phyloP scores from a whole-genome alignment of 2,329 filamentous ascomycete species.

The Beauveria medogensis region DNA sequence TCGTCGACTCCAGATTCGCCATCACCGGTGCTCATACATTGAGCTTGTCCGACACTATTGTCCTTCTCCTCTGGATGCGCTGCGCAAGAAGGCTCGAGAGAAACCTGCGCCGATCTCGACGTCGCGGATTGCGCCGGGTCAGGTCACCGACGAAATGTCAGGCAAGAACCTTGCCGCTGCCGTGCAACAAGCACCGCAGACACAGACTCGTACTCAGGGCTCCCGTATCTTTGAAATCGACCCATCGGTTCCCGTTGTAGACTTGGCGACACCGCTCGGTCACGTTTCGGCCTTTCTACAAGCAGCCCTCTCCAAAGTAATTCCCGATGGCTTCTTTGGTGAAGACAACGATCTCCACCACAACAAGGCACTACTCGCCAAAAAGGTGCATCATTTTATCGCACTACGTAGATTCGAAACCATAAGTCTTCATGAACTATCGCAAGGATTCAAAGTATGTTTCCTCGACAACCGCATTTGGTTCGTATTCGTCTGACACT shows the following conservation, averaged over 20 bases:
- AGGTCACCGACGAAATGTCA: not conserved
- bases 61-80: slow-evolving; percentile 36
- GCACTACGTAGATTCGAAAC: slow-evolving; percentile 72
- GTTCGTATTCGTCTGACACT: not conserved
- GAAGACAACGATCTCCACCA: slow-evolving; percentile 37
- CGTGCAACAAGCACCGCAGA: not conserved
- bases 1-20: slow-evolving; percentile 58
- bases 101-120: not conserved
- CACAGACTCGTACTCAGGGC: not conserved
- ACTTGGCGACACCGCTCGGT: slow-evolving; percentile 57
- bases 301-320: slow-evolving; percentile 60
- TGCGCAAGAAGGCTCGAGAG: not conserved
- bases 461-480: slow-evolving; percentile 2
- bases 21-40: slow-evolving; percentile 70
- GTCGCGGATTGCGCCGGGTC: not conserved
- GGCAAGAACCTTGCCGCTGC: not conserved
- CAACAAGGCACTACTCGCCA: slow-evolving; percentile 57
- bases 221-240: not conserved
- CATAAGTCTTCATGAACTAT: slow-evolving; percentile 68
- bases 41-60: slow-evolving; percentile 77
- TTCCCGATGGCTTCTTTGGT: slow-evolving; percentile 74
- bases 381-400: slow-evolving; percentile 70
- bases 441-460: slow-evolving; percentile 65
- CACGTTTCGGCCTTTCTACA: slow-evolving; percentile 83
- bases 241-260: slow-evolving; percentile 40